Conservation (phyloP, 441 rosid genomes). For the Metrosideros polymorpha region DNA sequence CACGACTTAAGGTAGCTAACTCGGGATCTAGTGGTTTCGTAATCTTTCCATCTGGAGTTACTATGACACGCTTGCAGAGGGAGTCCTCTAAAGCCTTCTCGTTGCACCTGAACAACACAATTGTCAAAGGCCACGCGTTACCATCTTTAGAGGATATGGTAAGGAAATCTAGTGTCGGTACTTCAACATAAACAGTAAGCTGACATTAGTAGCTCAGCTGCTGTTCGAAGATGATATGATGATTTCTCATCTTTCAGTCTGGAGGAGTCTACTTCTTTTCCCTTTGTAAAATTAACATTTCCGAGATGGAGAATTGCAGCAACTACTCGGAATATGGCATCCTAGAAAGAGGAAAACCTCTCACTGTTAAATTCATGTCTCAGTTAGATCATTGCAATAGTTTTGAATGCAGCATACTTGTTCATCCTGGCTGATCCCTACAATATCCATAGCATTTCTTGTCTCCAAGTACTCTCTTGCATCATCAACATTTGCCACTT, state of each 20-base stretch:
- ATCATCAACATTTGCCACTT: slow-evolving; percentile 52
- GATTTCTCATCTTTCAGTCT: slow-evolving; percentile 55
- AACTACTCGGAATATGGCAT: slow-evolving; percentile 61
- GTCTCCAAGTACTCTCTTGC: slow-evolving; percentile 62
- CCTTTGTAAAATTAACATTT: slow-evolving; percentile 50
- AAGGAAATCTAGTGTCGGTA: neutral
- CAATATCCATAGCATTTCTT: slow-evolving; percentile 69
- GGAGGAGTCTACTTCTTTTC: slow-evolving; percentile 61
- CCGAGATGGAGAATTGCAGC: slow-evolving; percentile 77
- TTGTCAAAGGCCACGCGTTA: neutral
- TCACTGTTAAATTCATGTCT: neutral
- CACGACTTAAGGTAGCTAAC: slow-evolving; percentile 43
- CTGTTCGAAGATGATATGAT: slow-evolving; percentile 41
- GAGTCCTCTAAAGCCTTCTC: slow-evolving; percentile 53
- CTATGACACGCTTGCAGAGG: slow-evolving; percentile 65
- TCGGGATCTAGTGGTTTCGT: slow-evolving; percentile 60
- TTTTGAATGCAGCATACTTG: slow-evolving; percentile 25
- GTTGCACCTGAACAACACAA: slow-evolving; percentile 38
- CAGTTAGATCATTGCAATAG: neutral
- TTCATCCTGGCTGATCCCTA: slow-evolving; percentile 51
- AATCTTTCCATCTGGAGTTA: slow-evolving; percentile 63
- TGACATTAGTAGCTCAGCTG: slow-evolving; percentile 59
- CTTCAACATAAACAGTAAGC: neutral
- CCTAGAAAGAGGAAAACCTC: slow-evolving; percentile 23
- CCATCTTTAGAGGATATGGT: neutral